Percentiles rank a stretch among this genome's conserved stretches.
Conservation (phyloP, 352 stramenopile species). For the Phytophthora litchii region DNA sequence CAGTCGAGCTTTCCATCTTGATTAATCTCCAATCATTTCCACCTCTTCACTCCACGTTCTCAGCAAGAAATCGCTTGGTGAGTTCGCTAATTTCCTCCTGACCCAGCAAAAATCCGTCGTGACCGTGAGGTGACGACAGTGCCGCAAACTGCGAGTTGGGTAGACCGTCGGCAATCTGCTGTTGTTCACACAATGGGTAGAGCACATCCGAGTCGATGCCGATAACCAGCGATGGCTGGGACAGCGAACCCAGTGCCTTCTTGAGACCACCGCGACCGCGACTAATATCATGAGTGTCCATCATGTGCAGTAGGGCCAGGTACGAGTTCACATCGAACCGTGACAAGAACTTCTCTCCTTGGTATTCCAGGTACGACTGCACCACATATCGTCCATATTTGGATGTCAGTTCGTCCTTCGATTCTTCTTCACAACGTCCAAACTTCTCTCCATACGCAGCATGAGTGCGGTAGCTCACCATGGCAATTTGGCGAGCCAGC, state of each 20-base stretch:
- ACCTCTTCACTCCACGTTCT: conserved; percentile 35
- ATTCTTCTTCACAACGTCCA: conserved; percentile 62
- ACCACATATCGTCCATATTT: conserved; percentile 67
- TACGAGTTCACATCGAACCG: conserved; percentile 97
- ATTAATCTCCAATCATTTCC: conserved; percentile 6
- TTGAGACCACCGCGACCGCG: conserved; percentile 82
- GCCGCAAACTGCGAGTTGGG: conserved; percentile 87
- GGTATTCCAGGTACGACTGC: conserved; percentile 89
- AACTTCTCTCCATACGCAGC: conserved; percentile 94
- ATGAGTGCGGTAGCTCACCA: conserved; percentile 96
- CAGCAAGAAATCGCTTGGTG: conserved; percentile 63
- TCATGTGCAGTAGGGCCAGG: conserved; percentile 94
- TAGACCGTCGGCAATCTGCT: conserved; percentile 83
- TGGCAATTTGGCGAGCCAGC: conserved; percentile 95
- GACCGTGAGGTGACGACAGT: conserved; percentile 92
- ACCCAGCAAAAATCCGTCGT: conserved; percentile 97
- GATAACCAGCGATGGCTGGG: conserved; percentile 89
- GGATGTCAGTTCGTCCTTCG: conserved; percentile 23
- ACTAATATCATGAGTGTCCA: conserved; percentile 96
- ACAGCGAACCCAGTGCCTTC: conserved; percentile 55
- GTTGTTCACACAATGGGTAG: conserved; percentile 94
- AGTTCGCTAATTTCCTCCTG: conserved; percentile 91
- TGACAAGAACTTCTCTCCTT: conserved; percentile 96
- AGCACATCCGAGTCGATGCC: conserved; percentile 95
- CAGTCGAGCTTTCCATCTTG: conserved; percentile 18